Evolutionary conservation across 306 rosid species (phyloP).

Genomic region (Lathyrus tuberosus): DNA sequence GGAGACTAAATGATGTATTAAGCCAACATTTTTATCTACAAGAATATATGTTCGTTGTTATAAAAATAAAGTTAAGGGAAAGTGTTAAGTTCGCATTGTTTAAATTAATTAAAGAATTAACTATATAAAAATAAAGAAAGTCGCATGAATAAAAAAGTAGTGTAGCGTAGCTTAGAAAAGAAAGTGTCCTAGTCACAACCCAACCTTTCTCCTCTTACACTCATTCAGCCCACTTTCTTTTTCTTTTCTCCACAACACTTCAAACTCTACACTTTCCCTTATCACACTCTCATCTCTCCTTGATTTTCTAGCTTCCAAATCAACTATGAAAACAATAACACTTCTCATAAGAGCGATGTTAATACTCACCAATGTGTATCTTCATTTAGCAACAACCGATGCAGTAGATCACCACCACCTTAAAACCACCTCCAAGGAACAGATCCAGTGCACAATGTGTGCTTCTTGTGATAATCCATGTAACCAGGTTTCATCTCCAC

Average conservation of each 20-base stretch:
- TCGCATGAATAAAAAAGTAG: neutral
- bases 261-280: conserved; percentile 22
- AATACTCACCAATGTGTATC: conserved; percentile 4
- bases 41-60: no score
- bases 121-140: neutral
- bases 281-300: neutral
- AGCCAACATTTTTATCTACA: no score
- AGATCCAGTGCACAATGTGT: conserved; percentile 97
- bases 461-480: conserved; percentile 84
- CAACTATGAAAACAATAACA: neutral
- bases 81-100: no score
- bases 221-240: conserved; percentile 18
- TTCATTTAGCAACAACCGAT: conserved; percentile 18
- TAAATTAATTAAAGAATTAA: no score
- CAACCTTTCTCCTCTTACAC: conserved; percentile 12
- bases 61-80: no score
- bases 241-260: neutral
- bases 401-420: conserved; percentile 8
- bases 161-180: neutral
- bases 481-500: conserved; percentile 55
- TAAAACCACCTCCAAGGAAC: conserved; percentile 52
- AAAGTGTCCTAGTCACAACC: neutral
- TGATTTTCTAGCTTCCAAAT: neutral
- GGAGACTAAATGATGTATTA: no score
- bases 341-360: neutral